Evolutionary conservation across 2,329 filamentous ascomycete species (phyloP), one percentile per base, ranked within the genome.

Genomic region (Penicillium hordei): DNA sequence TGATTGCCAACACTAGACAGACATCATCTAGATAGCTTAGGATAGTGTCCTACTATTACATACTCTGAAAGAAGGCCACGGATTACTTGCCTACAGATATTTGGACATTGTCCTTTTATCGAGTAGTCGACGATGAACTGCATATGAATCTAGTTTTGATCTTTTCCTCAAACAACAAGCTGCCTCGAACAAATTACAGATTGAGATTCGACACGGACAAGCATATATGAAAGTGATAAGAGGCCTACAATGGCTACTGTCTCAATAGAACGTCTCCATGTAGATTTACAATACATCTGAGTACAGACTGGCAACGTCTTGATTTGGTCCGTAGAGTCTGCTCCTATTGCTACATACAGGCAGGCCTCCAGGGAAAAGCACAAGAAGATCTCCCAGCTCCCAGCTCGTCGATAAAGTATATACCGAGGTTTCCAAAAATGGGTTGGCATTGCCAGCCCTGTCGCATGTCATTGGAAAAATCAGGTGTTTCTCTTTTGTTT

Each of bases 241-340:
- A 15, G 33, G 8, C 25, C 8, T 39, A 49, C 52, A n/a, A 17
- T 42, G 19, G 19, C 44, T 29, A 45, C 29, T 29, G 15, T 33
- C 19, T 23, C 25, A 25, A 25, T 33, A 49, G 6, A 27, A 31
- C 10, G 4, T 27, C 17, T 25, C 19, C 36, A 25, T 25, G 19
- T 19, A 33, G 2, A 21, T 45, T 33, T 46, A 46, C 29, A 34
- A 17, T 21, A 31, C 23, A 45, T 21, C 10, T 12, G 5, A 34
- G 39, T 52, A 52, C 46, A 51, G 52, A 46, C 43, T 55, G 51
- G 49, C 52, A 60, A 62, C 49, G 38, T 59, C 55, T 64, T 51
- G 44, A 62, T 61, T 59, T 34, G 45, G 33, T 36, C 51, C 53
- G 21, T 33, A 34, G 45, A 40, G 34, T 59, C 46, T 56, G 42